phyloP scores from a whole-genome alignment of 2,329 filamentous ascomycete species.

The Verticillium zaregamsianum region DNA sequence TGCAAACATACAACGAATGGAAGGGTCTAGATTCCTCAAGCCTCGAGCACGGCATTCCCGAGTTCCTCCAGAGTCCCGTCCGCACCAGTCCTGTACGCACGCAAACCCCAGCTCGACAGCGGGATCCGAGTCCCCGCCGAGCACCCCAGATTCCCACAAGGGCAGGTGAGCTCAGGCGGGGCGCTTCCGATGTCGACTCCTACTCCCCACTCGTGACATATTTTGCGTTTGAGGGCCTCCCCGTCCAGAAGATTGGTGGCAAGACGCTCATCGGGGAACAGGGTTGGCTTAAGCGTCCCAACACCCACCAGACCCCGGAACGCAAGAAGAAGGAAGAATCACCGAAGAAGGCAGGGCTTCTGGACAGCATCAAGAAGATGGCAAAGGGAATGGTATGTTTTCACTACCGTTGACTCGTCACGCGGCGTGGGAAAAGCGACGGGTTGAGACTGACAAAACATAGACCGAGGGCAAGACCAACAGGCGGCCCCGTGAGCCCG shows the following conservation, averaged over 20 bases:
- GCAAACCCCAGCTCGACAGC: not conserved
- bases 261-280: slow-evolving; percentile 52
- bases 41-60: not conserved
- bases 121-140: not conserved
- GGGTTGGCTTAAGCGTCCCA: slow-evolving; percentile 51
- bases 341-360: slow-evolving; percentile 33
- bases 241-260: slow-evolving; percentile 32
- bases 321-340: slow-evolving; percentile 13
- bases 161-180: slow-evolving; percentile 11
- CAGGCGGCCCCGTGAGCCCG: slow-evolving; percentile 24
- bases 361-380: slow-evolving; percentile 46
- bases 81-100: not conserved
- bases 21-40: not conserved
- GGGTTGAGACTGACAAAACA: slow-evolving; percentile 1
- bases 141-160: not conserved
- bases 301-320: slow-evolving; percentile 15
- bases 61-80: not conserved
- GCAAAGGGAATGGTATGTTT: slow-evolving; percentile 48
- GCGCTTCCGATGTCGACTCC: slow-evolving; percentile 14
- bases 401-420: not conserved
- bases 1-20: slow-evolving; percentile 12
- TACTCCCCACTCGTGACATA: slow-evolving; percentile 41
- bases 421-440: not conserved
- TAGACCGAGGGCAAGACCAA: slow-evolving; percentile 31
- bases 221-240: slow-evolving; percentile 33